phyloP scores from a whole-genome alignment of 345 rosid species.

The Alliaria petiolata region DNA sequence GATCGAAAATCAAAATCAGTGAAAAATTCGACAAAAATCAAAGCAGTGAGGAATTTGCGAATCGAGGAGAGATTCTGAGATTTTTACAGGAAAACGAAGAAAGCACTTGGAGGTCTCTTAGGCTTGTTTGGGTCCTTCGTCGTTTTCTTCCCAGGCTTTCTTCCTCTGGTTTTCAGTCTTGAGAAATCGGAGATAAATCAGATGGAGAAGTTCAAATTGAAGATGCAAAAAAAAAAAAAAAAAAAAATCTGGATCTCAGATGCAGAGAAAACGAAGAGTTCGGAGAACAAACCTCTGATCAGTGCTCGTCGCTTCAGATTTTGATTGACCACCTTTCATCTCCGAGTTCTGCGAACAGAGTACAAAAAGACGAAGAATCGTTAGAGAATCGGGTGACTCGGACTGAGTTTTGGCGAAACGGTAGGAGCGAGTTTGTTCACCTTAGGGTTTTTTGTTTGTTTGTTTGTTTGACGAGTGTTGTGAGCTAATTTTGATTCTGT shows the following conservation, averaged over 20 bases:
- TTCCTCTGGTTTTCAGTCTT: slow-evolving; percentile 50
- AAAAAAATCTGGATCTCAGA: slow-evolving; percentile 17
- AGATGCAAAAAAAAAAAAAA: background rate
- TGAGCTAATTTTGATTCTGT: background rate
- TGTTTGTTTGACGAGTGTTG: slow-evolving; percentile 16
- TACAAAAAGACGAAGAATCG: slow-evolving; percentile 24
- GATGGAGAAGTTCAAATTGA: background rate
- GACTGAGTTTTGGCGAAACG: slow-evolving; percentile 23
- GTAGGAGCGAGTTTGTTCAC: slow-evolving; percentile 25
- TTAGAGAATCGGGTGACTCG: slow-evolving; percentile 18
- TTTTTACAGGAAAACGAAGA: slow-evolving; percentile 76
- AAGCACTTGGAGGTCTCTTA: slow-evolving; percentile 82
- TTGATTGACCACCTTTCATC: slow-evolving; percentile 73
- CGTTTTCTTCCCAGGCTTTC: slow-evolving; percentile 51
- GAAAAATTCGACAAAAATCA: background rate
- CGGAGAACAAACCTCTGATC: slow-evolving; percentile 41
- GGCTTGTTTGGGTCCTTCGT: slow-evolving; percentile 89
- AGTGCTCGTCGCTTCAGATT: slow-evolving; percentile 39
- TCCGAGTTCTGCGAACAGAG: slow-evolving; percentile 39
- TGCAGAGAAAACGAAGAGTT: background rate
- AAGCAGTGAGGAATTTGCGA: slow-evolving; percentile 1
- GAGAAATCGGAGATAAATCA: background rate
- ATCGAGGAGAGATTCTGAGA: background rate
- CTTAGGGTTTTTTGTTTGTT: background rate
- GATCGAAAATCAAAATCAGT: background rate